A percentile compares a stretch with the other conserved stretches of the same genome.
phyloP scores from a whole-genome alignment of 2,329 filamentous ascomycete genomes.

The Hypoxylon sp. region DNA sequence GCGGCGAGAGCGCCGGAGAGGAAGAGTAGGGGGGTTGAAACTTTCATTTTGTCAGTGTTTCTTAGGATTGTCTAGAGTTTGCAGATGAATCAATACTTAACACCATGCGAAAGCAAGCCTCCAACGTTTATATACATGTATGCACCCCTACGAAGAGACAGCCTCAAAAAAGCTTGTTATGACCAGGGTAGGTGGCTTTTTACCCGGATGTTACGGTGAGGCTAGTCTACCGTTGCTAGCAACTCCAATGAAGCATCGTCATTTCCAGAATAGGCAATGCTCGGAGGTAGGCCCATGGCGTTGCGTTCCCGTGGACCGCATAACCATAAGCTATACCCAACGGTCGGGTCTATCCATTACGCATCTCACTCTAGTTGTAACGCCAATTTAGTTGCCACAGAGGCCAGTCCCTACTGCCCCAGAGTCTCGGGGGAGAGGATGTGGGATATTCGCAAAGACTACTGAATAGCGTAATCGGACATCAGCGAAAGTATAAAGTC shows the following conservation, averaged over 20 bases:
- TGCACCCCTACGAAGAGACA: neutral
- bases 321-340: neutral
- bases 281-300: constrained; percentile 15
- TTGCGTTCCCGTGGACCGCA: neutral
- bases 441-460: neutral
- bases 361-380: neutral
- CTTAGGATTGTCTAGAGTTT: neutral
- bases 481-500: neutral
- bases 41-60: constrained; percentile 19
- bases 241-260: constrained; percentile 16
- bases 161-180: constrained; percentile 7
- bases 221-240: neutral
- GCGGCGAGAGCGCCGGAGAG: constrained; percentile 24
- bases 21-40: constrained; percentile 22
- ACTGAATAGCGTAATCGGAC: neutral
- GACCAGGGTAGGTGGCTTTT: constrained; percentile 8
- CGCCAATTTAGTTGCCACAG: constrained; percentile 17
- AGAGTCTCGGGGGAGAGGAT: neutral
- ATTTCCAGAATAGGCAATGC: constrained; percentile 20
- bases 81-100: neutral
- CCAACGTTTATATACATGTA: constrained; percentile 13
- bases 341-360: neutral
- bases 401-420: neutral
- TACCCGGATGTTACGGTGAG: constrained; percentile 32
- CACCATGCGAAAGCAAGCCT: neutral